phyloP scores from a whole-genome alignment of 2,329 filamentous ascomycete species.

The Ascochyta rabiei region DNA sequence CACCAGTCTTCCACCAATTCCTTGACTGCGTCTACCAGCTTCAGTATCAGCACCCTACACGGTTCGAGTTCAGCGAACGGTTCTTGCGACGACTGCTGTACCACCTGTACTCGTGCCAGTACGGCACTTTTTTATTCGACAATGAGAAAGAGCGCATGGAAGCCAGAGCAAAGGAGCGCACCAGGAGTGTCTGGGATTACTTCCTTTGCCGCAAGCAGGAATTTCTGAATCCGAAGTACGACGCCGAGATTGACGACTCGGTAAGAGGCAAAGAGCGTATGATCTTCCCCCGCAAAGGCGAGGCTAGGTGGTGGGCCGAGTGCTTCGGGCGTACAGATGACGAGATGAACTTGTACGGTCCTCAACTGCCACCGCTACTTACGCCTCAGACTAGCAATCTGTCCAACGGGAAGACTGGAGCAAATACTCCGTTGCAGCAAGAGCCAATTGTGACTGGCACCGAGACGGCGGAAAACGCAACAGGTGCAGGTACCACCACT shows the following conservation, averaged over 20 bases:
- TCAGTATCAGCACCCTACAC: slow-evolving; percentile 79
- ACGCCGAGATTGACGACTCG: slow-evolving; percentile 76
- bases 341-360: slow-evolving; percentile 79
- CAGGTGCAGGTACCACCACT: slow-evolving; percentile 37
- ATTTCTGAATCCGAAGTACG: slow-evolving; percentile 83
- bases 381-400: slow-evolving; percentile 38
- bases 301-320: slow-evolving; percentile 94
- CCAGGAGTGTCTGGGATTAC: slow-evolving; percentile 93
- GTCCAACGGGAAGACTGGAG: slow-evolving; percentile 32
- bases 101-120: slow-evolving; percentile 94
- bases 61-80: slow-evolving; percentile 96
- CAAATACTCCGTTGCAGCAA: slow-evolving; percentile 34
- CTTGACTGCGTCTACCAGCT: slow-evolving; percentile 93
- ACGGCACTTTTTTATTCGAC: slow-evolving; percentile 95
- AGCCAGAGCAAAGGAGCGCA: slow-evolving; percentile 70
- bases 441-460: slow-evolving; percentile 44
- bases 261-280: slow-evolving; percentile 80
- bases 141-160: slow-evolving; percentile 87
- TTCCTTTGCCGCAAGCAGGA: slow-evolving; percentile 81
- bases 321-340: slow-evolving; percentile 83
- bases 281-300: slow-evolving; percentile 75
- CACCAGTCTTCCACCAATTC: slow-evolving; percentile 97
- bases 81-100: slow-evolving; percentile 89
- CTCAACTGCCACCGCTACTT: slow-evolving; percentile 32
- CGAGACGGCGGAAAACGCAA: slow-evolving; percentile 42